A percentile compares a stretch with the other conserved stretches of the same genome.
Conservation (phyloP, 345 rosid species). For the Trapa incisa region DNA sequence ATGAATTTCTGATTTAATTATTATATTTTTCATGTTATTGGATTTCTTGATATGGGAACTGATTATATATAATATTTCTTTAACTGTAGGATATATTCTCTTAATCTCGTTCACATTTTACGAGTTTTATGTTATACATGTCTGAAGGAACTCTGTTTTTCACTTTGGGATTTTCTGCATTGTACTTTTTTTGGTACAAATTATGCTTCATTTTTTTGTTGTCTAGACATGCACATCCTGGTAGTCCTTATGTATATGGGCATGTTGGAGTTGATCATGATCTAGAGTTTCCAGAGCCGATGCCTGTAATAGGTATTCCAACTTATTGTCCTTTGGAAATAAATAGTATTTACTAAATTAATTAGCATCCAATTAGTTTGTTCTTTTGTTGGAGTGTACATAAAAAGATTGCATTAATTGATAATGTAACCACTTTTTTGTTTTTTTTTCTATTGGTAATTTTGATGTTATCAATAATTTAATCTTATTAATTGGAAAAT, state of each 20-base stretch:
- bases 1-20: background rate
- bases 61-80: background rate
- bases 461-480: conserved; percentile 5
- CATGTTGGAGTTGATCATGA: conserved; percentile 94
- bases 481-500: conserved; percentile 1
- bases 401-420: background rate
- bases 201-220: background rate
- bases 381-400: background rate
- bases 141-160: background rate
- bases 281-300: conserved; percentile 96
- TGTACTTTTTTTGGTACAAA: background rate
- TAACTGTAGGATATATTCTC: background rate
- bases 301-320: conserved; percentile 80
- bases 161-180: background rate
- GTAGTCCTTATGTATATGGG: conserved; percentile 97
- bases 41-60: background rate
- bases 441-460: background rate
- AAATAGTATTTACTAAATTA: background rate
- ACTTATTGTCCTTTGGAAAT: background rate
- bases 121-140: no score
- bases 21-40: background rate
- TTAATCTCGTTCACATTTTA: background rate
- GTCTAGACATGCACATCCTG: conserved; percentile 95
- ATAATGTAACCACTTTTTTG: background rate
- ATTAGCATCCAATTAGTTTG: background rate